These are phyloP conservation scores for Leucocoprinus birnbaumii DNA, from an alignment of 768 basidiomycete species.

Conservation along the genomic window DNA sequence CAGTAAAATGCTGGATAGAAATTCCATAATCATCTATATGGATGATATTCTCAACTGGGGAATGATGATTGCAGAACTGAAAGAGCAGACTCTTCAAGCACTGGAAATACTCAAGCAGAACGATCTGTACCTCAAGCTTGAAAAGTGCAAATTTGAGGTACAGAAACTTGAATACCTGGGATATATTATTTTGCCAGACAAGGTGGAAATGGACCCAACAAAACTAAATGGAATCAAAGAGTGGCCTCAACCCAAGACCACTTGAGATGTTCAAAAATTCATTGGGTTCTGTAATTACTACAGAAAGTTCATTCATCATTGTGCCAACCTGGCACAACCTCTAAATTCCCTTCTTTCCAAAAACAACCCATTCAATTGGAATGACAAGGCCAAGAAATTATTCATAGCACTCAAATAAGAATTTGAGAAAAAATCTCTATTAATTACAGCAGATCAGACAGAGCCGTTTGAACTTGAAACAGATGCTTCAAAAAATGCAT, in stretches of 20 bases:
- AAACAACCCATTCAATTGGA: neutral
- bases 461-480: neutral
- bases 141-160: constrained; percentile 9
- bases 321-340: neutral
- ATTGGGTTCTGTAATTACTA: constrained; percentile 15
- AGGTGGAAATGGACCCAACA: constrained; percentile 8
- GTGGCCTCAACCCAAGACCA: neutral
- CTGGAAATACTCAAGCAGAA: neutral
- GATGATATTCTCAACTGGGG: constrained; percentile 36
- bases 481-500: constrained; percentile 1
- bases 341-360: neutral
- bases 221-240: constrained; percentile 5
- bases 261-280: neutral
- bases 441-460: neutral
- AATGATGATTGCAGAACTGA: neutral
- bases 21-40: constrained; percentile 33
- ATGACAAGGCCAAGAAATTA: neutral
- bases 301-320: constrained; percentile 5
- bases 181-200: neutral
- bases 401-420: neutral
- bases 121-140: constrained; percentile 3
- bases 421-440: neutral
- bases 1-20: constrained; percentile 16
- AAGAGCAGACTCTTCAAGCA: neutral
- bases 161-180: constrained; percentile 9